Conservation (phyloP, 768 basidiomycete genomes). For the Lactarius deliciosus region DNA sequence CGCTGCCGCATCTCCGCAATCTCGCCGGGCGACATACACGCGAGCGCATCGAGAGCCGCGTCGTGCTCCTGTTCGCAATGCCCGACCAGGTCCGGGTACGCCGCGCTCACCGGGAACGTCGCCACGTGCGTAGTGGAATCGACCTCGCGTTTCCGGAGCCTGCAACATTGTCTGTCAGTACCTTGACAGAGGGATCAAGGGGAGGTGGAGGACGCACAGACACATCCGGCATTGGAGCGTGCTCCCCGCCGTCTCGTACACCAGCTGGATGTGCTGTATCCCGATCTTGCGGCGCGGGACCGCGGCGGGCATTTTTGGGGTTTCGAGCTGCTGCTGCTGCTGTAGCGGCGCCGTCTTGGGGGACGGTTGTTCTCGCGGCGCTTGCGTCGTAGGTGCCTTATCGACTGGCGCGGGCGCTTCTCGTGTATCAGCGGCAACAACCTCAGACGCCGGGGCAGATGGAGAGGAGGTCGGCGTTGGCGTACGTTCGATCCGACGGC, state of each 20-base stretch:
- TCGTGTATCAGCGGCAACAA: not conserved
- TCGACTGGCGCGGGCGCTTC: not conserved
- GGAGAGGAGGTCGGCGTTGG: not conserved
- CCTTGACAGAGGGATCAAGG: not conserved
- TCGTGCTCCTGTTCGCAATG: slow-evolving; percentile 25
- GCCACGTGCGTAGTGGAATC: slow-evolving; percentile 12
- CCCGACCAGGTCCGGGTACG: slow-evolving; percentile 16
- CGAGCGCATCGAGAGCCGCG: slow-evolving; percentile 22
- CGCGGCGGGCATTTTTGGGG: not conserved
- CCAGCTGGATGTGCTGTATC: slow-evolving; percentile 26
- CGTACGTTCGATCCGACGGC: slow-evolving; percentile 13
- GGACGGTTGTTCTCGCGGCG: not conserved
- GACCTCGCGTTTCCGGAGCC: slow-evolving; percentile 20
- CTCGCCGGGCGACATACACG: slow-evolving; percentile 13
- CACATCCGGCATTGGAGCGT: slow-evolving; percentile 27
- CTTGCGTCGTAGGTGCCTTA: not conserved
- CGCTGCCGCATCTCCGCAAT: slow-evolving; percentile 26
- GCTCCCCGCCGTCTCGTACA: slow-evolving; percentile 16
- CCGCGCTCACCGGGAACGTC: slow-evolving; percentile 5
- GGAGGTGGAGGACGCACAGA: slow-evolving; percentile 4
- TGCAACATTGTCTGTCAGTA: not conserved
- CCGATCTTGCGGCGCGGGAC: slow-evolving; percentile 17
- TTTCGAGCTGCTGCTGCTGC: not conserved
- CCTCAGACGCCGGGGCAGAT: not conserved
- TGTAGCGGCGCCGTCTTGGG: not conserved